phyloP scores from a whole-genome alignment of 2,329 filamentous ascomycete species.

The Emmonsiellopsis sp. region DNA sequence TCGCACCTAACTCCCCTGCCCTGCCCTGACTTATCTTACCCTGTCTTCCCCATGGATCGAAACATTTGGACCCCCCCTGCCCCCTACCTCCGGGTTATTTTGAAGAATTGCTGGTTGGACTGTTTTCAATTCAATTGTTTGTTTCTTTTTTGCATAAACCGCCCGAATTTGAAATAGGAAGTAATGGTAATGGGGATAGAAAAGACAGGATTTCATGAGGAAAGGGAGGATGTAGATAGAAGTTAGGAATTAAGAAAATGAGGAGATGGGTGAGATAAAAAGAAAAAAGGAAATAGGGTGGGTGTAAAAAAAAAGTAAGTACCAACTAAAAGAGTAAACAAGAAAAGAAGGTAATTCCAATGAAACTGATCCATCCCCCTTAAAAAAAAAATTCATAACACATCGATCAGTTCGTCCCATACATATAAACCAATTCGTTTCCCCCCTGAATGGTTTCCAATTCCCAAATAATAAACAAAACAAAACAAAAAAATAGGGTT shows the following conservation, averaged over 20 bases:
- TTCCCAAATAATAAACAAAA: constrained; percentile 4
- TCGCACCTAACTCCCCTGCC: no score
- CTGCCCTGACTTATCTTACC: no score
- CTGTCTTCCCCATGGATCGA: no score
- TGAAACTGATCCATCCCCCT: not conserved
- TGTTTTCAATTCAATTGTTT: not conserved
- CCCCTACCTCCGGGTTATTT: no score
- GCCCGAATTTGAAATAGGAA: not conserved
- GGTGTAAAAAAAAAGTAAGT: constrained; percentile 9
- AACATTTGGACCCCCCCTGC: no score
- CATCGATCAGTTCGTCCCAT: not conserved
- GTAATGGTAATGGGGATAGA: not conserved
- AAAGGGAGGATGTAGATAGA: not conserved
- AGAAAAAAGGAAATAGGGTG: constrained; percentile 10
- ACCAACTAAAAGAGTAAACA: constrained; percentile 14
- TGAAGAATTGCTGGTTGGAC: no score
- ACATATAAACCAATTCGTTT: not conserved
- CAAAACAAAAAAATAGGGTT: not conserved
- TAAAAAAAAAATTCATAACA: not conserved
- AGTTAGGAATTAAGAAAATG: not conserved
- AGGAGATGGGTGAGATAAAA: not conserved
- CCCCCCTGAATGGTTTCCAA: not conserved
- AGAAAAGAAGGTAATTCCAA: not conserved
- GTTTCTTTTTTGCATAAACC: not conserved
- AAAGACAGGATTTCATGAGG: not conserved